Evolutionary conservation across 1,139 yeast genomes (phyloP), one percentile per base, ranked within the genome.

Genomic region (Lodderomyces oxycetoniae): DNA sequence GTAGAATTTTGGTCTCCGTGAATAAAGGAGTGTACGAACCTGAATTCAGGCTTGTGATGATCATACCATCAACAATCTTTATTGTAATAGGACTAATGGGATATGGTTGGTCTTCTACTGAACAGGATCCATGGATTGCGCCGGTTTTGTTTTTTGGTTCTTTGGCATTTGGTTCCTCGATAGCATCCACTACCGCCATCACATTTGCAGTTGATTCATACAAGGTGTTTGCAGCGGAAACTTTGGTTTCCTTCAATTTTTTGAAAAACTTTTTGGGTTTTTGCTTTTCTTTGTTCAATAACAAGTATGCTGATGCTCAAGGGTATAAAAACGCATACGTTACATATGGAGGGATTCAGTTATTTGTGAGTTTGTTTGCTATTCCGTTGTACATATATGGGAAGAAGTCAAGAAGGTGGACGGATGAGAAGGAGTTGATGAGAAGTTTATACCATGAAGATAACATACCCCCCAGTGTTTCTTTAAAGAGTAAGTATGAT

Each of bases 11-110:
- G 35, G 65, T 69, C 9, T 39, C 47, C 13, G 55, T 53, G 28
- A 77, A 77, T 42, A 50, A 62, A 23, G 83, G 83, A 2, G 53
- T 73, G 10, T 77, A 76, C 50, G 84, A 77, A 55, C 83, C 84
- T 2, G 84, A 77, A 49, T 76, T 70, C 47, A 61, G 84, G 30
- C 57, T 77, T 27, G 39, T 75, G 13, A 74, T 77, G 81, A 56
- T 74, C 22, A 33, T 71, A 5, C 79, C 80, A 1, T 44, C 79
- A 5, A 48, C 79, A 1, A 57, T 73, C 15, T 51, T 72, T 27
- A 61, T 71, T 30, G 42, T 53, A n/a, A 43, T 61, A 32, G 84
- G 83, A 2, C 56, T 77, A 33, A 68, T 77, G 63, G 83, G 82
- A 2, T 77, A 72, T 47, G 84, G 84, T 2, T 77, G 82, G 82